These are phyloP conservation scores for Zea mays DNA, from an alignment of 176 grass and related monocot species.

Conservation along the genomic window DNA sequence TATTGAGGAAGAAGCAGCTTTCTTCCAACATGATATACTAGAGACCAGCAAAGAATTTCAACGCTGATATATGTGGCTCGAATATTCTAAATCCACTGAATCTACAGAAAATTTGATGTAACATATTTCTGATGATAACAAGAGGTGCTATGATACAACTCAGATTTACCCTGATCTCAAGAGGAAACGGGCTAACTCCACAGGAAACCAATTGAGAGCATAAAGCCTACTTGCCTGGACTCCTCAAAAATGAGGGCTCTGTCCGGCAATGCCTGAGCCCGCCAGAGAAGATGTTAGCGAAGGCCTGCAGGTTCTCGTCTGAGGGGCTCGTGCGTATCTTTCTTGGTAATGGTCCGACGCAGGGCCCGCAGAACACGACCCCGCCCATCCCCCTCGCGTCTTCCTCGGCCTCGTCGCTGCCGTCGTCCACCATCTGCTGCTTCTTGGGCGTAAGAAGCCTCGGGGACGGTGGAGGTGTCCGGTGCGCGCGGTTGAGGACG, in stretches of 20 bases:
- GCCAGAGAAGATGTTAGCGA: conserved; percentile 39
- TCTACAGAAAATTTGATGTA: conserved; percentile 17
- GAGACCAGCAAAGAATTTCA: neutral
- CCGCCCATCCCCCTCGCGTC: conserved; percentile 36
- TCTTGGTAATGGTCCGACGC: conserved; percentile 58
- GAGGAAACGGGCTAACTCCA: conserved; percentile 27
- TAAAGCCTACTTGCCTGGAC: conserved; percentile 39
- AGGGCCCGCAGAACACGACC: conserved; percentile 67
- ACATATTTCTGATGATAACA: conserved; percentile 36
- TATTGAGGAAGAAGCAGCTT: neutral
- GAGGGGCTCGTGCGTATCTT: conserved; percentile 65
- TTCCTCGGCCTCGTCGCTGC: conserved; percentile 43
- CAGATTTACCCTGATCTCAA: conserved; percentile 21
- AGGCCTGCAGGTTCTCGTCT: conserved; percentile 59
- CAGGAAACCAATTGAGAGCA: conserved; percentile 34
- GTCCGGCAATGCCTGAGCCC: conserved; percentile 36
- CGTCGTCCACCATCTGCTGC: conserved; percentile 33
- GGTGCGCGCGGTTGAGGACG: conserved; percentile 44
- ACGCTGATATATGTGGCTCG: neutral
- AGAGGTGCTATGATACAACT: conserved; percentile 43
- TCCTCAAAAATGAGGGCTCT: conserved; percentile 31
- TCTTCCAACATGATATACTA: conserved; percentile 26
- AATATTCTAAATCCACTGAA: conserved; percentile 37
- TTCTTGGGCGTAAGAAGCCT: conserved; percentile 45
- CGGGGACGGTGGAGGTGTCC: conserved; percentile 39